phyloP scores from a whole-genome alignment of 2,329 filamentous ascomycete species.

The Aspergillus hortae region DNA sequence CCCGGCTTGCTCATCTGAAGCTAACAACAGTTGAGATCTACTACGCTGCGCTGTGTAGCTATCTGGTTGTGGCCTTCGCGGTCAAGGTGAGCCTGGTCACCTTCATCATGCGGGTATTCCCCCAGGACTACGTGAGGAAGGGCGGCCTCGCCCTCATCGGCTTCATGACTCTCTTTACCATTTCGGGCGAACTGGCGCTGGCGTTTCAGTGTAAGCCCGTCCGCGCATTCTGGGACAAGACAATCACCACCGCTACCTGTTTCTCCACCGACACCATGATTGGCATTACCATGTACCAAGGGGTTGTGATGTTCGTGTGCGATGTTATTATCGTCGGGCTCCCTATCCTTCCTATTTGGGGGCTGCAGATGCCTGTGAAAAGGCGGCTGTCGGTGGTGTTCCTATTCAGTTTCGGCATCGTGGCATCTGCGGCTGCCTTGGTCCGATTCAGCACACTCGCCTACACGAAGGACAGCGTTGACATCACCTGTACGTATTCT shows the following conservation, averaged over 20 bases:
- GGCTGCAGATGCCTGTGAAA: slow-evolving; percentile 17
- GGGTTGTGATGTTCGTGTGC: slow-evolving; percentile 16
- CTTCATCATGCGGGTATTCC: slow-evolving; percentile 18
- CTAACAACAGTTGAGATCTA: neutral
- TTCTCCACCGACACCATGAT: slow-evolving; percentile 7
- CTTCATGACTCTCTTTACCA: slow-evolving; percentile 12
- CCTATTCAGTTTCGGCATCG: slow-evolving; percentile 10
- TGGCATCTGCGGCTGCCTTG: slow-evolving; percentile 16
- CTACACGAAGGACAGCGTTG: slow-evolving; percentile 11
- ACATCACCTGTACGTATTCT: slow-evolving; percentile 16
- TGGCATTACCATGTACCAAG: slow-evolving; percentile 13
- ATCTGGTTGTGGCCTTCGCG: slow-evolving; percentile 9
- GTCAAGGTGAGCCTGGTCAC: slow-evolving; percentile 13
- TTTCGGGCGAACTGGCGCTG: slow-evolving; percentile 12
- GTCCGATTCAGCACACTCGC: slow-evolving; percentile 16
- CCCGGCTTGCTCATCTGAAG: neutral
- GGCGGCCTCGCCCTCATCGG: slow-evolving; percentile 7
- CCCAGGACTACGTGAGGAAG: slow-evolving; percentile 6
- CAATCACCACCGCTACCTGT: slow-evolving; percentile 5
- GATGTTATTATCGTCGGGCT: slow-evolving; percentile 17
- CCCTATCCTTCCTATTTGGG: slow-evolving; percentile 17
- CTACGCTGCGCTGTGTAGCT: slow-evolving; percentile 12
- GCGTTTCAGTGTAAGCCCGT: slow-evolving; percentile 13
- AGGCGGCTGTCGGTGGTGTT: slow-evolving; percentile 4
- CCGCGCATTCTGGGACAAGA: slow-evolving; percentile 11